Evolutionary conservation across 768 basidiomycete genomes (phyloP), one percentile per base, ranked within the genome.

Genomic region (Mycena capillaripes): DNA sequence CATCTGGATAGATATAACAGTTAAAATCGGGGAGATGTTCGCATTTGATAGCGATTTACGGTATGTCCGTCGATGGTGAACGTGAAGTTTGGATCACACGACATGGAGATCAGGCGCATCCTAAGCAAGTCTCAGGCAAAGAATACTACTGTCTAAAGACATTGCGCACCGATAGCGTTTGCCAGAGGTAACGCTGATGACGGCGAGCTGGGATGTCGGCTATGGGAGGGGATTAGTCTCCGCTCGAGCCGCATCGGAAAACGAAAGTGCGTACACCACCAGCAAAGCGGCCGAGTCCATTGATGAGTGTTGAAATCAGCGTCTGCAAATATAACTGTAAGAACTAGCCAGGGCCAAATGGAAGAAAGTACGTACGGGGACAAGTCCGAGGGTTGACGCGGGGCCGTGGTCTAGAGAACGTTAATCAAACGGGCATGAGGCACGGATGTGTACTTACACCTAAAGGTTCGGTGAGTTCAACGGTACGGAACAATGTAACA

Each of bases 61-160:
- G 77, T 77, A 64, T 89, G 88, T 12, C 82, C 80, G 70, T 88
- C 85, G 34, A 89, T 84, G 21, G 62, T 58, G 62, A 71, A 71
- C 30, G 77, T 79, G 76, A 81, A 88, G 44, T 78, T 79, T 17
- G 79, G 76, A 60, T 79, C 70, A 72, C 82, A 84, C n/a, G 81
- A 80, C 69, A 82, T 77, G 55, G 78, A 78, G 50, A 85, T 70
- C 10, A 85, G 67, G 9, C 85, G 81, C 71, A 83, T 60, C 40
- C 59, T 60, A 34, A 27, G 23, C 10, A 4, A 7, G n/a, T 2
- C n/a, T 59, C 25, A 40, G 57, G 7, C 23, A 27, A 23, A 11
- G 11, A 57, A 57, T 2, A n/a, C n/a, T n/a, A n/a, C n/a, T n/a
- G 56, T 6, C 9, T 1, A 14, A 36, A 11, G 4, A 36, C n/a